A percentile compares a stretch with the other conserved stretches of the same genome.
phyloP scores from a whole-genome alignment of 441 rosid species.

The Corymbia calophylla region DNA sequence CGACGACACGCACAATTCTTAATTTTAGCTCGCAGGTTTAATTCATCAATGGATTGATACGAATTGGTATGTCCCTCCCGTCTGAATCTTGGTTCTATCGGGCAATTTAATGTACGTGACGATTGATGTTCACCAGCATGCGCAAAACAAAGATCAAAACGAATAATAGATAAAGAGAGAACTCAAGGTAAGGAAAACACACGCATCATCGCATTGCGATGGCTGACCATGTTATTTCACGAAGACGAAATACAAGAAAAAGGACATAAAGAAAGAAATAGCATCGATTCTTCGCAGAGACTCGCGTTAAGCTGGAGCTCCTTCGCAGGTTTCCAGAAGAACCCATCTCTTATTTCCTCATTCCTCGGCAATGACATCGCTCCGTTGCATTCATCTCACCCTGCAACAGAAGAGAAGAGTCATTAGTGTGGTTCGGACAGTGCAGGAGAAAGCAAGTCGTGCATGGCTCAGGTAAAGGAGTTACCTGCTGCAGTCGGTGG shows the following conservation, averaged over 20 bases:
- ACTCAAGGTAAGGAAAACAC: background rate
- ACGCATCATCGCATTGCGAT: background rate
- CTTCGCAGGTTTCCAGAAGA: background rate
- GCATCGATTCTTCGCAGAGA: background rate
- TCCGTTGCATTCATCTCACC: background rate
- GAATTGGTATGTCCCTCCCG: background rate
- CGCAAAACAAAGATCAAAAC: background rate
- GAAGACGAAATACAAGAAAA: background rate
- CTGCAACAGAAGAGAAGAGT: background rate
- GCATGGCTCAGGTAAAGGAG: background rate
- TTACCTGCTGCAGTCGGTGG: constrained; percentile 9
- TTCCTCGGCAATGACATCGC: background rate
- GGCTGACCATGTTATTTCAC: background rate
- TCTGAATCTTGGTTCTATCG: background rate
- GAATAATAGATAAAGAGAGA: background rate
- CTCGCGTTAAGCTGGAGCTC: background rate
- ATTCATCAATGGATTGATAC: background rate
- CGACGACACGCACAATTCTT: background rate
- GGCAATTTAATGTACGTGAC: background rate
- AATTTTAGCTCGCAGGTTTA: background rate
- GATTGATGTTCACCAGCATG: background rate
- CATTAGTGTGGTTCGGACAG: background rate
- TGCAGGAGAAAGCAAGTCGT: background rate
- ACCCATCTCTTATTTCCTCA: background rate
- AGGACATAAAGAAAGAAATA: background rate